Conservation (phyloP, 139 green algal genomes). For the Mesotaenium endlicherianum region DNA sequence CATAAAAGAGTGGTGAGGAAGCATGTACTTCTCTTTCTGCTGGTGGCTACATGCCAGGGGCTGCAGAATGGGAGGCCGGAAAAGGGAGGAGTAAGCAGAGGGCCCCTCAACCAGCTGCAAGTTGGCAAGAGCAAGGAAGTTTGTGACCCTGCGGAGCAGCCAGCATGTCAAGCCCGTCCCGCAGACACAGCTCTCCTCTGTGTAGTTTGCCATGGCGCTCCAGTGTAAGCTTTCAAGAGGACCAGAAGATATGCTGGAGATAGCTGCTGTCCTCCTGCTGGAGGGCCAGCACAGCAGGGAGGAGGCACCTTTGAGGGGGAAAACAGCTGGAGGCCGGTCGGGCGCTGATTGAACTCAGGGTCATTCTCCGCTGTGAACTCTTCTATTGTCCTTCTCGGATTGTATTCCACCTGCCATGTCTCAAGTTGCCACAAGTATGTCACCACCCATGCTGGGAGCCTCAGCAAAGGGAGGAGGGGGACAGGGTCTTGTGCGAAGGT, state of each 20-base stretch:
- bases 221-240: background rate
- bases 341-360: background rate
- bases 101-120: too few species aligned
- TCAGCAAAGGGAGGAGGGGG: too few species aligned
- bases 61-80: too few species aligned
- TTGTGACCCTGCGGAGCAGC: background rate
- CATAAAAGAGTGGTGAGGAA: too few species aligned
- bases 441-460: too few species aligned
- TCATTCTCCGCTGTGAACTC: background rate
- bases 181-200: background rate
- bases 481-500: too few species aligned
- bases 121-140: background rate
- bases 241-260: background rate
- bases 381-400: constrained; percentile 1
- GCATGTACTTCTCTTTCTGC: too few species aligned
- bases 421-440: too few species aligned
- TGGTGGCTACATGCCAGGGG: too few species aligned
- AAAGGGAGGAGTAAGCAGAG: too few species aligned
- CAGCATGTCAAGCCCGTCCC: background rate
- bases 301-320: background rate
- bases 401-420: constrained; percentile 6
- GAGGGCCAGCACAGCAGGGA: background rate
- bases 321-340: background rate
- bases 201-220: background rate
- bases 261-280: too few species aligned